Conservation (phyloP, 306 rosid species). For the Prunus salicina region DNA sequence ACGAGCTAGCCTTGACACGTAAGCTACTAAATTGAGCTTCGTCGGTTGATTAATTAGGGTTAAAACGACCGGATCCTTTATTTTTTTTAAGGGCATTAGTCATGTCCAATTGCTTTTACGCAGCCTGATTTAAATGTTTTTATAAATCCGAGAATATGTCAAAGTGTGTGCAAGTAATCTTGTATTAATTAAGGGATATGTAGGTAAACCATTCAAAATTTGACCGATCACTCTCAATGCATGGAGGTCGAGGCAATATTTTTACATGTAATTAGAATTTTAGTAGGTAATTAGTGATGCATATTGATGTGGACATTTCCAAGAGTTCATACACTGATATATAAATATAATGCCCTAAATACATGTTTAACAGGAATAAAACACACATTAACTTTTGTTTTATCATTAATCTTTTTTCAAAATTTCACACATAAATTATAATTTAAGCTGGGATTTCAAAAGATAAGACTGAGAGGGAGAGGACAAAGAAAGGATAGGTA, state of each 20-base stretch:
- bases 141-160: not conserved
- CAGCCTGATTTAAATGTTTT: not conserved
- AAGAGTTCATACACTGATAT: not conserved
- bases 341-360: not conserved
- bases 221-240: slow-evolving; percentile 4
- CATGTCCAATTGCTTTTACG: too few species aligned
- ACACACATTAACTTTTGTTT: too few species aligned
- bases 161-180: not conserved
- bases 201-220: not conserved
- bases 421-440: too few species aligned
- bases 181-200: not conserved
- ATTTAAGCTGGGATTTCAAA: too few species aligned
- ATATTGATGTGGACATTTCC: not conserved
- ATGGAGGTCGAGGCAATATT: not conserved
- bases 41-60: not conserved
- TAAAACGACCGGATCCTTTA: not conserved
- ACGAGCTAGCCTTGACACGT: not conserved
- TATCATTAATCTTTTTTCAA: too few species aligned
- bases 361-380: too few species aligned
- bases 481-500: not conserved
- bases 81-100: too few species aligned
- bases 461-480: slow-evolving; percentile 6
- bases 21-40: not conserved
- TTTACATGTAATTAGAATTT: not conserved
- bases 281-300: not conserved